phyloP scores from a whole-genome alignment of 441 rosid species.

The Biscutella laevigata region DNA sequence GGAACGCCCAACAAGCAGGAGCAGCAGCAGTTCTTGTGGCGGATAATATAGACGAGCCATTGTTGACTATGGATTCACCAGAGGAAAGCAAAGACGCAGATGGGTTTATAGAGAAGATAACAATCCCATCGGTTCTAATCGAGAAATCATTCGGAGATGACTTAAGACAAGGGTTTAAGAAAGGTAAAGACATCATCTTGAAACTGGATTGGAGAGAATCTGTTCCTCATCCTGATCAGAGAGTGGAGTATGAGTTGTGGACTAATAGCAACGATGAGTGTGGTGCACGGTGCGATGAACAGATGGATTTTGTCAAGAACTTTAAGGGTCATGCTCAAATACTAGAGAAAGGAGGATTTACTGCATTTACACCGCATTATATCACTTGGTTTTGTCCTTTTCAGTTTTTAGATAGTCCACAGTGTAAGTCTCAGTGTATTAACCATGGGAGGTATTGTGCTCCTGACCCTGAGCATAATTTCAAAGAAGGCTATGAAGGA shows the following conservation, averaged over 20 bases:
- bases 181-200: constrained; percentile 47
- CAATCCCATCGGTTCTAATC: constrained; percentile 73
- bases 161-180: constrained; percentile 53
- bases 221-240: constrained; percentile 80
- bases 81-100: constrained; percentile 44
- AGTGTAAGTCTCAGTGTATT: constrained; percentile 92
- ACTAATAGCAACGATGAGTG: constrained; percentile 93
- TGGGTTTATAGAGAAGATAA: constrained; percentile 59
- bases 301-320: constrained; percentile 73
- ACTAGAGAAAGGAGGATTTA: constrained; percentile 66
- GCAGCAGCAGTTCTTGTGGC: constrained; percentile 80
- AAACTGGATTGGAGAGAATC: constrained; percentile 86
- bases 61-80: constrained; percentile 86
- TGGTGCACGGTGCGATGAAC: constrained; percentile 70
- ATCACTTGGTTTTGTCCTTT: constrained; percentile 84
- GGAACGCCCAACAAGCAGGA: constrained; percentile 85
- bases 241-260: constrained; percentile 95
- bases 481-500: constrained; percentile 63
- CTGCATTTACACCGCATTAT: constrained; percentile 78
- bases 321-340: constrained; percentile 93
- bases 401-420: constrained; percentile 49
- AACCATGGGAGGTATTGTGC: constrained; percentile 89
- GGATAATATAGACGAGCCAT: constrained; percentile 56
- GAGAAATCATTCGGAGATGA: constrained; percentile 53
- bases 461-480: constrained; percentile 85